Conservation (phyloP, 2,329 filamentous ascomycete genomes). For the Pleurostoma richardsiae region DNA sequence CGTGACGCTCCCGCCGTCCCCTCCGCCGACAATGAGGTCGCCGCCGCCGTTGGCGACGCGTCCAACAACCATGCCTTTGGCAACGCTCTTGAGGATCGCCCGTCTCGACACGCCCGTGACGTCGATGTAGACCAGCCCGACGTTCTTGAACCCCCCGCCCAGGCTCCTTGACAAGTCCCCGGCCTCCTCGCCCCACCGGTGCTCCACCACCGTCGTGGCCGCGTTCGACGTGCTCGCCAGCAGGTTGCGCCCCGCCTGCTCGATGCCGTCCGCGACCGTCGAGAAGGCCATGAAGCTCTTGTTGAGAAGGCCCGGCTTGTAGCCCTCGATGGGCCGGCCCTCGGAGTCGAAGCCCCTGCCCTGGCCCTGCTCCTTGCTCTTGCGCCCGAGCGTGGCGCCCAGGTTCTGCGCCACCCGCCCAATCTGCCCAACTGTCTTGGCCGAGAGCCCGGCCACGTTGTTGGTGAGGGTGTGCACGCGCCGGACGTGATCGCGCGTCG, state of each 20-base stretch:
- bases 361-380: slow-evolving; percentile 47
- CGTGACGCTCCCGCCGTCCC: slow-evolving; percentile 31
- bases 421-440: slow-evolving; percentile 83
- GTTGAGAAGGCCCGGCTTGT: slow-evolving; percentile 90
- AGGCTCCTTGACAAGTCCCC: slow-evolving; percentile 70
- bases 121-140: slow-evolving; percentile 95
- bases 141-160: slow-evolving; percentile 88
- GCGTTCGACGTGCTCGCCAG: slow-evolving; percentile 70
- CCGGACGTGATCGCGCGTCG: slow-evolving; percentile 79
- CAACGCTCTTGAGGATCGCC: slow-evolving; percentile 89
- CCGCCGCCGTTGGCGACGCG: slow-evolving; percentile 70
- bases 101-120: slow-evolving; percentile 86
- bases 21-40: slow-evolving; percentile 66
- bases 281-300: slow-evolving; percentile 96
- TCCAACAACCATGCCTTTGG: slow-evolving; percentile 92
- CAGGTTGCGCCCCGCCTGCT: slow-evolving; percentile 76
- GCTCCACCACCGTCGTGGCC: slow-evolving; percentile 82
- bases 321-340: slow-evolving; percentile 57
- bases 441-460: slow-evolving; percentile 71
- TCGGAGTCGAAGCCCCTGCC: slow-evolving; percentile 63
- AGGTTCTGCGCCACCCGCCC: slow-evolving; percentile 83
- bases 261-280: slow-evolving; percentile 89
- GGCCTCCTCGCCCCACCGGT: slow-evolving; percentile 83
- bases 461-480: slow-evolving; percentile 85
- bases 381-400: slow-evolving; percentile 69